phyloP scores from a whole-genome alignment of 2,329 filamentous ascomycete genomes.

The Graphiopsis chlorocephala region DNA sequence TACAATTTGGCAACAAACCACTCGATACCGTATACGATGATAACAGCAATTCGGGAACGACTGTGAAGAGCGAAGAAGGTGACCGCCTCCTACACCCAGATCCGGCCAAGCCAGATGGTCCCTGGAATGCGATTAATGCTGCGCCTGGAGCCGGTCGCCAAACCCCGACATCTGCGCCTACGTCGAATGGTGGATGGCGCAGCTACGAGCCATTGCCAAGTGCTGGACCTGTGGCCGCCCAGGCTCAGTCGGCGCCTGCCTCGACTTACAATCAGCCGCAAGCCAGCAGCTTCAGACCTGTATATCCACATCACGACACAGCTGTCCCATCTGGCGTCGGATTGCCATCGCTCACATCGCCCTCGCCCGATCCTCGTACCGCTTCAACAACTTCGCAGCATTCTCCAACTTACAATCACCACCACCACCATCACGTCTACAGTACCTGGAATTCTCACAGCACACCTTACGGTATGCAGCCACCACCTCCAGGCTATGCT shows the following conservation, averaged over 20 bases:
- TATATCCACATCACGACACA: slow-evolving; percentile 21
- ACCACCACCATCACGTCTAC: slow-evolving; percentile 21
- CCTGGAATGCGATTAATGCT: slow-evolving; percentile 41
- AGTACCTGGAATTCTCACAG: slow-evolving; percentile 25
- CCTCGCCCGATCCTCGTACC: slow-evolving; percentile 24
- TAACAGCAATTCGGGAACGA: slow-evolving; percentile 27
- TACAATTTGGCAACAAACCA: slow-evolving; percentile 18
- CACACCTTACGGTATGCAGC: slow-evolving; percentile 23
- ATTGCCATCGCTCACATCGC: slow-evolving; percentile 27
- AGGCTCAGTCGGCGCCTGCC: slow-evolving; percentile 18
- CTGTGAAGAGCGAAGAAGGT: slow-evolving; percentile 36
- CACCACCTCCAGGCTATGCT: background rate
- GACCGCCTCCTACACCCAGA: slow-evolving; percentile 17
- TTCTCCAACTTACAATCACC: slow-evolving; percentile 22
- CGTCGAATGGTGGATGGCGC: slow-evolving; percentile 26
- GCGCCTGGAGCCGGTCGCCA: slow-evolving; percentile 28
- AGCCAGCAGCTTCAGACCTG: slow-evolving; percentile 28
- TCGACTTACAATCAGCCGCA: slow-evolving; percentile 19
- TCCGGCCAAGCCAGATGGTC: slow-evolving; percentile 30
- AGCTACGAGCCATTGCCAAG: slow-evolving; percentile 30
- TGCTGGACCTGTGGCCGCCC: slow-evolving; percentile 19
- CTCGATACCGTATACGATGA: slow-evolving; percentile 31
- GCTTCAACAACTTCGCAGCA: slow-evolving; percentile 27
- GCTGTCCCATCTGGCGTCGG: slow-evolving; percentile 19
- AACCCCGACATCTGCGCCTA: slow-evolving; percentile 23